phyloP scores from a whole-genome alignment of 1,284 basidiomycete genomes.

The Leccinum huronense region DNA sequence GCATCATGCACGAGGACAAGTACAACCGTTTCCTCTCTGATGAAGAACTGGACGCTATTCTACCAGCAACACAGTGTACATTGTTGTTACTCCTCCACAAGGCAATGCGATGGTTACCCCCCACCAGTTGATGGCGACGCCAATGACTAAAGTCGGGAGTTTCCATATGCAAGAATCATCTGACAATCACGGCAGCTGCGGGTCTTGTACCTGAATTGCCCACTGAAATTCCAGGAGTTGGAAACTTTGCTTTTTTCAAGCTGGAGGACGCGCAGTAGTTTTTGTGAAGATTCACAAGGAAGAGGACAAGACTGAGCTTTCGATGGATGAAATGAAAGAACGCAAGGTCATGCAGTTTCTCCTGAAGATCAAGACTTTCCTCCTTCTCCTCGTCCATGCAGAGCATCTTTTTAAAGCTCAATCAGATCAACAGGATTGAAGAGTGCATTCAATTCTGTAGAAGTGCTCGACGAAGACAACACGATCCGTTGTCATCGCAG shows the following conservation, averaged over 20 bases:
- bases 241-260: conserved; percentile 97
- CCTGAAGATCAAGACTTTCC: conserved; percentile 88
- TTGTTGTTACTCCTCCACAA: conserved; percentile 89
- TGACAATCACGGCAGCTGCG: conserved; percentile 82
- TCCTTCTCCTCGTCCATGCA: conserved; percentile 13
- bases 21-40: conserved; percentile 95
- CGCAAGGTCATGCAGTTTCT: conserved; percentile 99
- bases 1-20: conserved; percentile 85
- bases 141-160: conserved; percentile 72
- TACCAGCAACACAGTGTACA: conserved; percentile 83
- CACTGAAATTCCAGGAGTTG: conserved; percentile 98
- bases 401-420: conserved; percentile 31
- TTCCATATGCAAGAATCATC: conserved; percentile 97
- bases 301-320: conserved; percentile 92
- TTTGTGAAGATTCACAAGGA: conserved; percentile 96
- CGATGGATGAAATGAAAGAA: conserved; percentile 98
- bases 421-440: conserved; percentile 39
- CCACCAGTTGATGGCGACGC: conserved; percentile 74
- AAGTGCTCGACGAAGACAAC: conserved; percentile 90
- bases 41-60: conserved; percentile 90
- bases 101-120: conserved; percentile 86
- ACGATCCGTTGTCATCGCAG: conserved; percentile 90
- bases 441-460: conserved; percentile 87
- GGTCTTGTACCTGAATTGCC: conserved; percentile 93
- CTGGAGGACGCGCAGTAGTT: conserved; percentile 92